Base-by-base conservation (phyloP, 1,284 basidiomycete species). In the Laetiporus sulphureus region DNA sequence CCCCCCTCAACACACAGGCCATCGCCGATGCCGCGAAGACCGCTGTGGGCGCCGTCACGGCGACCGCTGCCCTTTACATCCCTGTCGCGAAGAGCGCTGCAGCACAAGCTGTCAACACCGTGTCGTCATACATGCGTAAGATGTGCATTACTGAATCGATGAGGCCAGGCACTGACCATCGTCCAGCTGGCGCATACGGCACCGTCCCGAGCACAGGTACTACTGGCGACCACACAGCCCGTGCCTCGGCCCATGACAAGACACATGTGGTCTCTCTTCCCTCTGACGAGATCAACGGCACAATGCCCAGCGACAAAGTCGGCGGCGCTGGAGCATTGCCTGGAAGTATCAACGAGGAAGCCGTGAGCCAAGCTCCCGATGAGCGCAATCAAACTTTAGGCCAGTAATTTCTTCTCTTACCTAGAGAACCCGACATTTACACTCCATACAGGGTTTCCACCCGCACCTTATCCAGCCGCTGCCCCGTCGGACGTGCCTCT, bases 311-410 rank as follows among this genome's bases (percentile, higher is more conserved):
- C 21, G 60, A 62, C 46, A 55, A 50, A 13, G 44, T 54, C 13
- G 50, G 48, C n/a, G 63, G 60, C 16, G 55, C 52, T 1, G 66
- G 62, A 6, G 51, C 56, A 3, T 55, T 64, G 8, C 64, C 63
- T 1, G 63, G 63, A 12, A 38, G 38, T 13, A 41, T 48, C 7
- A 49, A 47, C 25, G 63, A 67, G 44, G 34, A 47, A 1, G 53
- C 50, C 31, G 62, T 65, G 13, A 60, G 61, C 6, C 53, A 51
- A 19, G 53, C 63, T 2, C 63, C 64, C 8, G 59, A 59, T 13
- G 63, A 45, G 30, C 44, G 39, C 31, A 44, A 24, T 13, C 13
- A 27, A 27, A 13, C 13, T 27, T 8, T 27, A 27, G 8, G 25
- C 25, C 7, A 22, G 40, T 21, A 18, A n/a, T 15, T 18, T 12